A percentile compares a stretch with the other conserved stretches of the same genome.
Evolutionary conservation across 176 grass and related monocot species (phyloP).

Genomic region (Oryza meridionalis): DNA sequence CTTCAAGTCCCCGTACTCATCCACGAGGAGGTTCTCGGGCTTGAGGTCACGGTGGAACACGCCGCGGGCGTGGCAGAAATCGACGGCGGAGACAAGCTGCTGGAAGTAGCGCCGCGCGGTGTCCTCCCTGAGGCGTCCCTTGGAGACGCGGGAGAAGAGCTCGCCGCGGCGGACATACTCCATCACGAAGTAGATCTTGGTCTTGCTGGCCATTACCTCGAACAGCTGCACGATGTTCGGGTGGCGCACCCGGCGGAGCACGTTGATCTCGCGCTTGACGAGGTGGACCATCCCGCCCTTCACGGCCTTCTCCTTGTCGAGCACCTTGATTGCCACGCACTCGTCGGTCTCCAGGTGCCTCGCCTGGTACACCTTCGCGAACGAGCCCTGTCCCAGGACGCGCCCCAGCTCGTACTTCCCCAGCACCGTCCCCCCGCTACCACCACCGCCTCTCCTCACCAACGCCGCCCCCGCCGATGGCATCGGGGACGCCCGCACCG

Average conservation of each 20-base stretch:
- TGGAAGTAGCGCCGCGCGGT: conserved; percentile 89
- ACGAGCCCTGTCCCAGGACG: conserved; percentile 79
- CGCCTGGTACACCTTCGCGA: conserved; percentile 93
- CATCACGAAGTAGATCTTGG: conserved; percentile 99
- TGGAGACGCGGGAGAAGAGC: conserved; percentile 86
- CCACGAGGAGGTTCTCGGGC: conserved; percentile 95
- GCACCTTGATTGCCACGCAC: conserved; percentile 85
- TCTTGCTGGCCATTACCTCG: conserved; percentile 97
- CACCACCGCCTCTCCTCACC: neutral
- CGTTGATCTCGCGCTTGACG: conserved; percentile 93
- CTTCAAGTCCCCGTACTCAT: conserved; percentile 78
- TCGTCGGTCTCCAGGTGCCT: conserved; percentile 55
- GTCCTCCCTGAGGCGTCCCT: conserved; percentile 97
- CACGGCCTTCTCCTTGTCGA: conserved; percentile 87
- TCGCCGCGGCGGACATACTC: conserved; percentile 90
- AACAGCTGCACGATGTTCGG: conserved; percentile 92
- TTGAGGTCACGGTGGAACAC: conserved; percentile 98
- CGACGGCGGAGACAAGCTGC: conserved; percentile 86
- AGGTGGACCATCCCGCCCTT: conserved; percentile 49
- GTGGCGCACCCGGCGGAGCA: conserved; percentile 94
- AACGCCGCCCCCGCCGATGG: neutral
- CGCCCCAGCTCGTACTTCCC: conserved; percentile 87
- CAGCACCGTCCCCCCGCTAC: conserved; percentile 46
- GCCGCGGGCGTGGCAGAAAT: conserved; percentile 90
- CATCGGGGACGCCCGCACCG: conserved; percentile 37